These are phyloP conservation scores for Penicillium verhagenii DNA, from an alignment of 495 filamentous ascomycete species.

Conservation along the genomic window DNA sequence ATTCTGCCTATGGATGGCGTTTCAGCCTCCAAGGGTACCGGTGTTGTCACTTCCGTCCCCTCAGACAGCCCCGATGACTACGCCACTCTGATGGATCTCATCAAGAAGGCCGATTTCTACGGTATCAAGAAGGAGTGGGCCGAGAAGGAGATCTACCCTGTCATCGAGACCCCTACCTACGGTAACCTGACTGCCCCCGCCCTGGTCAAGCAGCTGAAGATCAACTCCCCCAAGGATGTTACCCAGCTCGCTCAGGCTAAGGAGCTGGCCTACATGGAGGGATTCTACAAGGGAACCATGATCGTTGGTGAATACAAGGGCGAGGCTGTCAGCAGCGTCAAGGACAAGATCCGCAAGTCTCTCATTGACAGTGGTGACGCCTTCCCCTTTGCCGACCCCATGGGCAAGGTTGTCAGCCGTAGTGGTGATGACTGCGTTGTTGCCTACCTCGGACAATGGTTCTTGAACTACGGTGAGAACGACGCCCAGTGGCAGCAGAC, in stretches of 20 bases:
- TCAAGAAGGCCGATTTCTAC: constrained; percentile 97
- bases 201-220: constrained; percentile 91
- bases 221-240: constrained; percentile 89
- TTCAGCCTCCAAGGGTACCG: constrained; percentile 88
- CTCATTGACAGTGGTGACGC: constrained; percentile 78
- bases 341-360: constrained; percentile 78
- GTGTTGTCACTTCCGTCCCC: constrained; percentile 92
- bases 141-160: constrained; percentile 78
- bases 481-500: constrained; percentile 70
- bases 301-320: constrained; percentile 85
- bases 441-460: constrained; percentile 95
- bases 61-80: constrained; percentile 96
- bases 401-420: constrained; percentile 80
- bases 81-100: constrained; percentile 80
- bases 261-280: constrained; percentile 93
- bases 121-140: constrained; percentile 97
- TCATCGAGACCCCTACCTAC: constrained; percentile 89
- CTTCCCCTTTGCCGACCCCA: constrained; percentile 91
- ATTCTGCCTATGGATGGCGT: constrained; percentile 96
- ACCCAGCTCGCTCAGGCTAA: constrained; percentile 91
- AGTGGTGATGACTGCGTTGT: constrained; percentile 90
- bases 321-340: constrained; percentile 77
- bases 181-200: constrained; percentile 79
- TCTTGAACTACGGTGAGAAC: constrained; percentile 90
- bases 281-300: constrained; percentile 96